Evolutionary conservation across 495 filamentous ascomycete genomes (phyloP), one percentile per base, ranked within the genome.

Genomic region (Bacidia rubella): DNA sequence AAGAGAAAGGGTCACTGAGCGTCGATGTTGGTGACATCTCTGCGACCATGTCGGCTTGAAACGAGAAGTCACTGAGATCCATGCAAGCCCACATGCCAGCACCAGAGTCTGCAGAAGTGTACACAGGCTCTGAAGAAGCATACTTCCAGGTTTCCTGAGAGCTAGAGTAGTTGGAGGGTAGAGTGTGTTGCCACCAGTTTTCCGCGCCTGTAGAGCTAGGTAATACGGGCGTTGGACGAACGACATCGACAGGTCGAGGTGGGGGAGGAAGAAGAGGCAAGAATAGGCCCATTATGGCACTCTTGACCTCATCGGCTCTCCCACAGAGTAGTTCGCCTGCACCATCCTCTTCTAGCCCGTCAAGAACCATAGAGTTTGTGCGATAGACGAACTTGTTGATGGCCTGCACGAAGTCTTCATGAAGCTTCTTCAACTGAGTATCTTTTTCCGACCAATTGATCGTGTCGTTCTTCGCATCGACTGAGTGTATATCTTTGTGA

Each of bases 381-480:
- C 89, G 80, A 71, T 87, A 99, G 60, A 99, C 90, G 65, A 92
- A 99, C 70, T 84, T 89, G 77, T 99, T 99, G 71, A 88, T 83
- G 43, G 90, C 86, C 70, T 99, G 92, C 53, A 96, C 80, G 64
- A 99, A 97, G 59, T 96, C 87, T 52, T 96, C 92, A 65, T 97
- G 93, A 51, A 99, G 71, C 71, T 94, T 95, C 83, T 95, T 96
- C 70, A 94, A 72, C 65, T 97, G 90, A 57, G 78, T 72, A 58
- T 95, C 89, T 74, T 99, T 99, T 70, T 96, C 92, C 29, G 90
- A 81, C 92, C 92, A 99, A 69, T 86, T 83, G 78, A 87, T 94
- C 35, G 89, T 95, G 63, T 73, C 83, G 62, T 87, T 87, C 49
- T 86, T 84, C 55, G 86, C 79, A 68, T 99, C 87, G 50, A 90